Conservation (phyloP, 1,139 yeast genomes). For the Zhuliangozyma parablackwelliae region DNA sequence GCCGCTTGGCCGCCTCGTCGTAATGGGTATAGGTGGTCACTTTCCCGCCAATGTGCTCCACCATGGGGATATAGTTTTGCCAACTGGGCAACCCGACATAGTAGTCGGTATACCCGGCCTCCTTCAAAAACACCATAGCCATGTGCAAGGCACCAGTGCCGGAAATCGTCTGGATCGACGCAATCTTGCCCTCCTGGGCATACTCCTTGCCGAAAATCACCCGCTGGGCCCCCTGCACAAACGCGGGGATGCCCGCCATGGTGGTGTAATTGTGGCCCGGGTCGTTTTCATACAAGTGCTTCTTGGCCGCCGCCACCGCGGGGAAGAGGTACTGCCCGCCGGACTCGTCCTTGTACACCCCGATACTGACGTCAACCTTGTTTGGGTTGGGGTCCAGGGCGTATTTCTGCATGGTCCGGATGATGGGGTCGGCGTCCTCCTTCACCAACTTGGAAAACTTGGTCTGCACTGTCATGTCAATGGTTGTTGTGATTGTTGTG, state of each 20-base stretch:
- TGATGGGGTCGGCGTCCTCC: constrained; percentile 36
- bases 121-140: constrained; percentile 28
- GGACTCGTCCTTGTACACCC: constrained; percentile 38
- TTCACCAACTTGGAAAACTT: constrained; percentile 22
- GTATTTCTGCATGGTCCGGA: constrained; percentile 25
- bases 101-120: constrained; percentile 25
- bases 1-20: constrained; percentile 20
- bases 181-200: constrained; percentile 23
- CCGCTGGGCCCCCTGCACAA: constrained; percentile 30
- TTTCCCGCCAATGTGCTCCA: constrained; percentile 27
- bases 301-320: constrained; percentile 33
- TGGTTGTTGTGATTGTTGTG: no score
- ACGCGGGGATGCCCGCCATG: constrained; percentile 41
- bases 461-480: constrained; percentile 24
- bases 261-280: constrained; percentile 44
- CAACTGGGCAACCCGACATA: constrained; percentile 40
- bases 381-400: constrained; percentile 23
- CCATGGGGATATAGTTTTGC: constrained; percentile 38
- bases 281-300: constrained; percentile 26
- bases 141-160: constrained; percentile 45
- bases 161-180: constrained; percentile 39
- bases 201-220: constrained; percentile 30
- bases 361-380: constrained; percentile 40
- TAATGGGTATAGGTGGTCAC: constrained; percentile 29
- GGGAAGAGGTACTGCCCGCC: constrained; percentile 39